Evolutionary conservation across 2,329 filamentous ascomycete species (phyloP).

Genomic region (Aspergillus sp.): DNA sequence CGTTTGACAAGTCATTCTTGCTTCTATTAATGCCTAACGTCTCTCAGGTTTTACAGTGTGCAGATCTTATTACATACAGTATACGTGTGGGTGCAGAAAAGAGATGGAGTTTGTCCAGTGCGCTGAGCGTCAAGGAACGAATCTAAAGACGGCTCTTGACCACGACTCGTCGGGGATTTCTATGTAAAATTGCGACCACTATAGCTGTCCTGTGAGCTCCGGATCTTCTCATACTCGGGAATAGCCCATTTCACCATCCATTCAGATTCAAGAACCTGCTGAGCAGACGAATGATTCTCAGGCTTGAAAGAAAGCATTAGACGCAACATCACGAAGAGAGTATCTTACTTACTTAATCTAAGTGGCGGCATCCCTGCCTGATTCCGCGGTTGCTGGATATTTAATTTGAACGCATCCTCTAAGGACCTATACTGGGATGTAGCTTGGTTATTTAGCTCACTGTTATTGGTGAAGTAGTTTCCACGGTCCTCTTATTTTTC

Average conservation of each 20-base stretch:
- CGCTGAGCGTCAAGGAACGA: conserved; percentile 3
- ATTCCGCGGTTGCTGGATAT: not conserved
- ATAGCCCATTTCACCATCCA: conserved; percentile 28
- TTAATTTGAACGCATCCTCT: conserved; percentile 2
- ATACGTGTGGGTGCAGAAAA: conserved; percentile 10
- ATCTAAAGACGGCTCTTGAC: not conserved
- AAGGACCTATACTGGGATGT: conserved; percentile 1
- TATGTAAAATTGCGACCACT: no score
- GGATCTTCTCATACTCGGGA: conserved; percentile 17
- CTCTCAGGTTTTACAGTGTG: no score
- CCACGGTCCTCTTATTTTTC: conserved; percentile 21
- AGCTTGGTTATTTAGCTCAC: conserved; percentile 9
- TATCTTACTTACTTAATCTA: conserved; percentile 4
- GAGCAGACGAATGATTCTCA: conserved; percentile 18
- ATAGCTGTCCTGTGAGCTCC: no score
- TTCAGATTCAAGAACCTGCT: conserved; percentile 22
- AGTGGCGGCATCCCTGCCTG: not conserved
- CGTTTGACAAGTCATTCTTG: no score
- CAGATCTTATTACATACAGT: no score
- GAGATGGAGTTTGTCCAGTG: conserved; percentile 9
- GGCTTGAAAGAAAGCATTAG: conserved; percentile 24
- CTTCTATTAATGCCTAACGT: no score
- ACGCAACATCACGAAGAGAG: conserved; percentile 22
- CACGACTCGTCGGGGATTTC: no score
- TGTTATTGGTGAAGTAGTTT: conserved; percentile 23